Percentiles rank a stretch among this genome's conserved stretches.
phyloP scores from a whole-genome alignment of 345 rosid genomes.

The Lumnitzera littorea region DNA sequence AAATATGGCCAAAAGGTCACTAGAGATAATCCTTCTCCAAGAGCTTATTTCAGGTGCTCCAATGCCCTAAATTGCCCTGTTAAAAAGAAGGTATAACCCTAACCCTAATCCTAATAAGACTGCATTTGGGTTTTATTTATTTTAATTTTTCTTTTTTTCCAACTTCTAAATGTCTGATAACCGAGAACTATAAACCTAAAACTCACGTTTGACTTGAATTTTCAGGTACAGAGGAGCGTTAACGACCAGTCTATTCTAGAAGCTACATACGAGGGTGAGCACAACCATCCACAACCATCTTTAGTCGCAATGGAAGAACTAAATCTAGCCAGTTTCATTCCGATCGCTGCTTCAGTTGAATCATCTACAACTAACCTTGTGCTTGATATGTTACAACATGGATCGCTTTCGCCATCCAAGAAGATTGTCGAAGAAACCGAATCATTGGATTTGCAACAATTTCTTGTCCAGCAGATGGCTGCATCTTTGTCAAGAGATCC shows the following conservation, averaged over 20 bases:
- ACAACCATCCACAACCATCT: constrained; percentile 43
- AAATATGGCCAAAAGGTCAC: constrained; percentile 95
- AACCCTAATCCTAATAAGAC: background rate
- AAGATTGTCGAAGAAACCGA: constrained; percentile 19
- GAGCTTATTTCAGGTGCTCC: constrained; percentile 88
- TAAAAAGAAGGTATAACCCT: constrained; percentile 58
- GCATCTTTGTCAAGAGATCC: constrained; percentile 71
- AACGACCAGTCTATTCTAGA: constrained; percentile 56
- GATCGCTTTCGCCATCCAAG: constrained; percentile 6
- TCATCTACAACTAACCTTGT: no score
- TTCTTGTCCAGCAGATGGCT: constrained; percentile 70
- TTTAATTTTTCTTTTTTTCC: background rate
- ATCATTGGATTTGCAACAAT: constrained; percentile 30
- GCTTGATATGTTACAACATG: constrained; percentile 26
- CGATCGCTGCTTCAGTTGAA: background rate
- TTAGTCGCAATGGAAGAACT: constrained; percentile 4
- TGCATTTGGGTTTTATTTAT: background rate
- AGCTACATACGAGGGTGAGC: constrained; percentile 84
- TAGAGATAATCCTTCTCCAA: constrained; percentile 85
- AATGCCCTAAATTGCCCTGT: constrained; percentile 78
- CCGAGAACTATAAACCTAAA: background rate
- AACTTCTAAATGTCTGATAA: no score
- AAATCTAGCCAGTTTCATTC: background rate
- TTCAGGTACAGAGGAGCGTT: constrained; percentile 76
- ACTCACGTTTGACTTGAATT: background rate